Percentiles rank a stretch among this genome's conserved stretches.
Evolutionary conservation across 2,329 filamentous ascomycete genomes (phyloP).

Genomic region (Verticillium zaregamsianum): DNA sequence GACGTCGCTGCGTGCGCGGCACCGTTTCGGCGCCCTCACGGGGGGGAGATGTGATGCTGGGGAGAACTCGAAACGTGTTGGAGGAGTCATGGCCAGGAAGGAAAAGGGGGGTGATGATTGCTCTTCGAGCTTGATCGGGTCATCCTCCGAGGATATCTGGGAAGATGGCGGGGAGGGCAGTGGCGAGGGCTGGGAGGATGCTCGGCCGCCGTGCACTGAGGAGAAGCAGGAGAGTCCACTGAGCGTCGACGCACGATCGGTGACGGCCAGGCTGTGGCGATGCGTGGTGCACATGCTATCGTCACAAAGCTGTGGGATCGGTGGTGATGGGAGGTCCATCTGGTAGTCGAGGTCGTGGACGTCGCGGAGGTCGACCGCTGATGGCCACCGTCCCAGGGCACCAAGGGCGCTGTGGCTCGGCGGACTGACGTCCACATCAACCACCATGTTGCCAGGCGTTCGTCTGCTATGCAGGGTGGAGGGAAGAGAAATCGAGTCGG

Average conservation of each 20-base stretch:
- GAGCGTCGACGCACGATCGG: neutral
- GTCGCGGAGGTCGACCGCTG: neutral
- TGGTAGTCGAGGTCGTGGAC: neutral
- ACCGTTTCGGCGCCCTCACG: conserved; percentile 4
- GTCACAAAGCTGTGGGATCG: neutral
- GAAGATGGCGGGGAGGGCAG: neutral
- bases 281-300: neutral
- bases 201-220: neutral
- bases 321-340: conserved; percentile 4
- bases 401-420: conserved; percentile 6
- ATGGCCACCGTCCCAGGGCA: conserved; percentile 7
- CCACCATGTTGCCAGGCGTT: neutral
- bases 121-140: neutral
- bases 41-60: neutral
- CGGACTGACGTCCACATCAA: conserved; percentile 4
- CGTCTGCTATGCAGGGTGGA: neutral
- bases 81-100: neutral
- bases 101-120: neutral
- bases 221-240: neutral
- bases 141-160: neutral
- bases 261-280: neutral
- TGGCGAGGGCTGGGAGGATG: conserved; percentile 5
- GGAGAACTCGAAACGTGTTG: conserved; percentile 4
- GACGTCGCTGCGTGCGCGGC: conserved; percentile 50
- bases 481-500: neutral